Percentiles rank a stretch among this genome's conserved stretches.
Conservation (phyloP, 306 rosid genomes). For the Prinsepia uniflora region DNA sequence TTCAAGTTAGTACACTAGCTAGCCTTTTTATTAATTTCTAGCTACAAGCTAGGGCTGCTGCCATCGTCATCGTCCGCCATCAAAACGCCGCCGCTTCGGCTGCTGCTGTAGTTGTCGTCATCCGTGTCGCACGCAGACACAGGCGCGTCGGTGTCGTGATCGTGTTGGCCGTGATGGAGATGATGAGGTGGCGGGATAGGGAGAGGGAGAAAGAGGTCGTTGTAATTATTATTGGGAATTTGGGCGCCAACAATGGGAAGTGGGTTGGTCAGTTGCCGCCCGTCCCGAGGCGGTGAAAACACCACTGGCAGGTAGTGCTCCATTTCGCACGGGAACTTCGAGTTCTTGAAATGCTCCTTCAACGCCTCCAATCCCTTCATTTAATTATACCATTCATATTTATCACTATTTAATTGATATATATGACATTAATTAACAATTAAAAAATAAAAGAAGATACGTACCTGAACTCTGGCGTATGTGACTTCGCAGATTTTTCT, state of each 20-base stretch:
- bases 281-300: slow-evolving; percentile 82
- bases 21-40: background rate
- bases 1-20: background rate
- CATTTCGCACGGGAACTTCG: slow-evolving; percentile 88
- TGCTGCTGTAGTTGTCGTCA: slow-evolving; percentile 21
- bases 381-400: too few species aligned
- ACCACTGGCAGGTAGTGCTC: slow-evolving; percentile 79
- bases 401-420: background rate
- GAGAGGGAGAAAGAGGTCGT: slow-evolving; percentile 2
- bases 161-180: background rate
- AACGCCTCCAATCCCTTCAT: slow-evolving; percentile 78
- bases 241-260: slow-evolving; percentile 52
- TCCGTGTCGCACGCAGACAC: background rate
- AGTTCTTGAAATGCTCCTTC: slow-evolving; percentile 94
- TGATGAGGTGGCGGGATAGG: slow-evolving; percentile 3
- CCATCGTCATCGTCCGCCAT: slow-evolving; percentile 3
- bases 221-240: background rate
- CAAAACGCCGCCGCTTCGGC: slow-evolving; percentile 35
- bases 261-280: slow-evolving; percentile 65
- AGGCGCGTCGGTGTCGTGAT: slow-evolving; percentile 26
- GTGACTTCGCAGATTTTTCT: slow-evolving; percentile 88
- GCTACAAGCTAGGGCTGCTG: too few species aligned
- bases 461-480: slow-evolving; percentile 87
- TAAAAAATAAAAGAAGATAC: background rate
- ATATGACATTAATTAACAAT: background rate